Evolutionary conservation across 805 yeast species (phyloP), one percentile per base, ranked within the genome.

Genomic region (Candida quercuum): DNA sequence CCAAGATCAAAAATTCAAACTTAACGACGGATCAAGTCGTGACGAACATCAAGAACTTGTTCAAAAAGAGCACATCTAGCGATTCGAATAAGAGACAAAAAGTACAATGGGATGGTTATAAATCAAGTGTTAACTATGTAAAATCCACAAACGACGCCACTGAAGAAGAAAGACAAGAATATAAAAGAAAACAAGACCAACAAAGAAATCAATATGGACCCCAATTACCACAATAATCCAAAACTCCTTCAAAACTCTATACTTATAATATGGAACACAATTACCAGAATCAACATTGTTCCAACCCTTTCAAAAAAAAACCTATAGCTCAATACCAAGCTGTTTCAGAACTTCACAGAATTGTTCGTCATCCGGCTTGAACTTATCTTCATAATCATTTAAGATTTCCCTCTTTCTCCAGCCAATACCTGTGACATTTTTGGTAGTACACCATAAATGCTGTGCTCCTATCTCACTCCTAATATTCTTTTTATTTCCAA

Each of bases 1-100:
- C 66, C 16, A 81, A 81, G 54, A 75, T 77, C 45, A 68, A 69
- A 51, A 48, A 60, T 15, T 57, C 71, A 11, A 77, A 76, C 46
- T 52, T 76, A 35, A 66, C 75, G 6, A 67, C 74, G 2, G 76
- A 71, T 32, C 82, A 80, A 49, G 83, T 78, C 1, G 77, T 72
- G 48, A 76, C 69, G 31, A 82, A 82, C 48, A 73, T 81, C 38
- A 76, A 78, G 49, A 56, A 69, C 27, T 49, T 74, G 30, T 63
- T 70, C 13, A 57, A 53, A 28, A 29, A 29, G n/a, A n/a, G n/a
- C n/a, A 7, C 9, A 10, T 31, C 39, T 9, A 25, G 36, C 11
- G 35, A 24, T 18, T 15, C 22, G 8, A 40, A 35, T 3, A 60
- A 59, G 45, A 55, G 54, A 46, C 53, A 48, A 27, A 57, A 56